Evolutionary conservation across 495 filamentous ascomycete species (phyloP), one percentile per base, ranked within the genome.

Genomic region (Trichoderma asperelloides): DNA sequence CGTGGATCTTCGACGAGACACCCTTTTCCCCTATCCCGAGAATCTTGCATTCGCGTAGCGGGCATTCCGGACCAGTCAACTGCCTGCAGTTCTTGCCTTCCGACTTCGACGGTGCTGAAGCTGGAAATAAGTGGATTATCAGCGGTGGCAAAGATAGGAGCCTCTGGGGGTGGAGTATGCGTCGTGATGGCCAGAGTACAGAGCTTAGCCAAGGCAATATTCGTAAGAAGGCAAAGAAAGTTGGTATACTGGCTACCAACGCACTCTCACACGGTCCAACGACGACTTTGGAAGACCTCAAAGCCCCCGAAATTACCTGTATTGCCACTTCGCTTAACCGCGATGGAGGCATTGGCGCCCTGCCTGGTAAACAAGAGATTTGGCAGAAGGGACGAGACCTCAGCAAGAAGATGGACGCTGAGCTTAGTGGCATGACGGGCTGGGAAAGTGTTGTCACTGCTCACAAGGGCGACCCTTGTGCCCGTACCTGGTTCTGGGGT

Each of bases 391-490:
- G 83, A 12, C 84, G 81, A 28, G 81, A 84, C 25, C 80, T 76
- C 66, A 78, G 82, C 68, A 87, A 86, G 67, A 82, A 84, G 66
- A 75, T 77, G n/a, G 79, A 84, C 64, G 82, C 84, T 16, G 81
- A 85, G 70, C 75, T 84, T 25, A 90, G 86, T 63, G 86, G 84
- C 51, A 85, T 85, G 71, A 95, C 92, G 3, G 95, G 95, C 16
- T 98, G 95, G 94, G 96, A 98, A 74, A 97, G 93, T 72, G 86
- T 99, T 18, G 84, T 99, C 1, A 99, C 95, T 13, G 93, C 91
- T n/a, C 95, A 99, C 76, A 85, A 86, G 69, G 86, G 89, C 21
- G 94, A 97, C 70, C 86, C 88, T 62, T 90, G 83, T 71, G 95
- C 91, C 45, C 84, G 95, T 49, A 97, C 93, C 27, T 99, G 95